These are phyloP conservation scores for Candida insectalens DNA, from an alignment of 805 yeast genomes.

Conservation along the genomic window DNA sequence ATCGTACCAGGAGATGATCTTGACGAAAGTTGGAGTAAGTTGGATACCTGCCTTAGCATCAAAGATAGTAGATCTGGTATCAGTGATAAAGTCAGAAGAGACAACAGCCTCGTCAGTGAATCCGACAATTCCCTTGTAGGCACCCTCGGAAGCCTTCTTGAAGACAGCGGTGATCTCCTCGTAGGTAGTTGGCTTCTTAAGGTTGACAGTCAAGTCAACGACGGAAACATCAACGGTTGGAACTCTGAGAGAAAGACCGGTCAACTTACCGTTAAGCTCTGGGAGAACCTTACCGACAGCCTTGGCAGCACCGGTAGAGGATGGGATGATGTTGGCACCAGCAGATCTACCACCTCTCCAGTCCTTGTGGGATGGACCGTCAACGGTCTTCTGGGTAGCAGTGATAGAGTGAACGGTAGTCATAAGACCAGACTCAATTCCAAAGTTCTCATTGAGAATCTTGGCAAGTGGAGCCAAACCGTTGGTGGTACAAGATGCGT, in stretches of 20 bases:
- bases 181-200: constrained; percentile 67
- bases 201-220: constrained; percentile 83
- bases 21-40: constrained; percentile 80
- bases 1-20: constrained; percentile 91
- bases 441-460: constrained; percentile 76
- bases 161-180: constrained; percentile 73
- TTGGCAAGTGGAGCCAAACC: constrained; percentile 93
- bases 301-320: constrained; percentile 96
- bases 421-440: constrained; percentile 89
- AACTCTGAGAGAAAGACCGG: constrained; percentile 90
- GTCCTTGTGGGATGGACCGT: constrained; percentile 95
- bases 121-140: constrained; percentile 73
- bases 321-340: constrained; percentile 90
- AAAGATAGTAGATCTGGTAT: constrained; percentile 77
- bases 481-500: constrained; percentile 95
- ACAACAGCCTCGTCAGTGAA: constrained; percentile 92
- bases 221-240: constrained; percentile 92
- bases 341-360: constrained; percentile 99
- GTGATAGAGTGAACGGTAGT: constrained; percentile 95
- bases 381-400: constrained; percentile 93
- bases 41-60: constrained; percentile 88
- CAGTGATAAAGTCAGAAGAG: constrained; percentile 81
- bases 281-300: constrained; percentile 96
- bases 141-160: constrained; percentile 70
- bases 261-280: constrained; percentile 81